Evolutionary conservation across 495 filamentous ascomycete genomes (phyloP).

Genomic region (Hypoxylon rickii): DNA sequence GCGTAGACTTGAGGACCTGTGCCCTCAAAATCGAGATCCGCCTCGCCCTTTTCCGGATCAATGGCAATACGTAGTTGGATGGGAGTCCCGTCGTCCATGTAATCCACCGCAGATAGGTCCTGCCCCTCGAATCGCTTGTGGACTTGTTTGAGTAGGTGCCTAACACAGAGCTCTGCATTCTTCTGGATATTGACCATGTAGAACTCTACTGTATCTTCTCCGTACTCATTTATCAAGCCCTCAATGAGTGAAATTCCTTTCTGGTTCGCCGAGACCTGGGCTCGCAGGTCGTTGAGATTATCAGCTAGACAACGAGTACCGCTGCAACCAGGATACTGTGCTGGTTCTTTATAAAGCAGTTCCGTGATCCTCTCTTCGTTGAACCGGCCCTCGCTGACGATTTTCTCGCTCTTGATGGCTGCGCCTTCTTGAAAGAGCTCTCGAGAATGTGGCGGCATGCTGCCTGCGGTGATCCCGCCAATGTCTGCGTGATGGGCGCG

Average conservation of each 20-base stretch:
- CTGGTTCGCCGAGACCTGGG: constrained; percentile 94
- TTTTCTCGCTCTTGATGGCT: constrained; percentile 89
- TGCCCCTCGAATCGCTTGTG: constrained; percentile 75
- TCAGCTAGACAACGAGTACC: constrained; percentile 90
- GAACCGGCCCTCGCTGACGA: constrained; percentile 88
- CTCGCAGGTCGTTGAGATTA: constrained; percentile 95
- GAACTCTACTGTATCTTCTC: constrained; percentile 87
- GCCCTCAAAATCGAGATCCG: constrained; percentile 86
- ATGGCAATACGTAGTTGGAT: constrained; percentile 86
- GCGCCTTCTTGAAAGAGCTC: constrained; percentile 96
- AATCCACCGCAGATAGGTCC: constrained; percentile 76
- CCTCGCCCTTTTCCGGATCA: constrained; percentile 79
- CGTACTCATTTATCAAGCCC: constrained; percentile 84
- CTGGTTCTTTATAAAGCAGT: constrained; percentile 81
- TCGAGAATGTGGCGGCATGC: constrained; percentile 93
- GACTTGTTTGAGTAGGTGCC: constrained; percentile 80
- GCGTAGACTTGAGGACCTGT: constrained; percentile 94
- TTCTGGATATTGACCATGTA: constrained; percentile 95
- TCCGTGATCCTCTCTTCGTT: constrained; percentile 86
- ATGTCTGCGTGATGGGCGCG: constrained; percentile 97
- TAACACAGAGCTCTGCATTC: constrained; percentile 86
- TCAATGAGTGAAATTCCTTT: constrained; percentile 93
- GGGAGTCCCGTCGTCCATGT: constrained; percentile 92
- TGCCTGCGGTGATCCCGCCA: constrained; percentile 91
- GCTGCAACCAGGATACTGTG: constrained; percentile 82